A percentile compares a stretch with the other conserved stretches of the same genome.
These are phyloP conservation scores for Alternaria ventricosa DNA, from an alignment of 2,329 filamentous ascomycete genomes.

Conservation along the genomic window DNA sequence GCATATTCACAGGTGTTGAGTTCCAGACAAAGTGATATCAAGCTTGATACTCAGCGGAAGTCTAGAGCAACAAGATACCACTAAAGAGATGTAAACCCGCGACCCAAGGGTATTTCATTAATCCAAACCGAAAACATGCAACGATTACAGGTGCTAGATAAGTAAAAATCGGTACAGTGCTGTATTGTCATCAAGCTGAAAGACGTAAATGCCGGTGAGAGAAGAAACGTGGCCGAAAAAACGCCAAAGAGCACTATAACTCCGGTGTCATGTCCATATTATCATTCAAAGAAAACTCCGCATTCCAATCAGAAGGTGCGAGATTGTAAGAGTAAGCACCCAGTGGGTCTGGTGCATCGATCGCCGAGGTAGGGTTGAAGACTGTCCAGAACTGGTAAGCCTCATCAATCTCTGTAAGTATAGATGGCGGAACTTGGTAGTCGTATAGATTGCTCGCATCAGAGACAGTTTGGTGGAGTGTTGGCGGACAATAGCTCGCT, in stretches of 20 bases:
- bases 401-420: slow-evolving; percentile 30
- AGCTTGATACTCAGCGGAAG: background rate
- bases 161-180: background rate
- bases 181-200: background rate
- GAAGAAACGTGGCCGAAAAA: background rate
- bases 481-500: slow-evolving; percentile 22
- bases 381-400: slow-evolving; percentile 37
- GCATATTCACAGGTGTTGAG: background rate
- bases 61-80: background rate
- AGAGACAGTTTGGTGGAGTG: slow-evolving; percentile 7
- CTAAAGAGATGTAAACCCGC: background rate
- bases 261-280: slow-evolving; percentile 25
- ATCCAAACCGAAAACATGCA: background rate
- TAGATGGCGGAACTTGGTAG: slow-evolving; percentile 15
- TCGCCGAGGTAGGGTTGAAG: slow-evolving; percentile 38
- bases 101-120: background rate
- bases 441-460: slow-evolving; percentile 18
- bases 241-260: background rate
- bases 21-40: background rate
- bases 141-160: background rate
- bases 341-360: slow-evolving; percentile 27
- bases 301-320: slow-evolving; percentile 41
- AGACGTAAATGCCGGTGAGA: background rate
- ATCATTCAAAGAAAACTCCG: slow-evolving; percentile 40
- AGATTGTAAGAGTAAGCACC: slow-evolving; percentile 30